Evolutionary conservation across 345 rosid species (phyloP).

Genomic region (Salix brachista): DNA sequence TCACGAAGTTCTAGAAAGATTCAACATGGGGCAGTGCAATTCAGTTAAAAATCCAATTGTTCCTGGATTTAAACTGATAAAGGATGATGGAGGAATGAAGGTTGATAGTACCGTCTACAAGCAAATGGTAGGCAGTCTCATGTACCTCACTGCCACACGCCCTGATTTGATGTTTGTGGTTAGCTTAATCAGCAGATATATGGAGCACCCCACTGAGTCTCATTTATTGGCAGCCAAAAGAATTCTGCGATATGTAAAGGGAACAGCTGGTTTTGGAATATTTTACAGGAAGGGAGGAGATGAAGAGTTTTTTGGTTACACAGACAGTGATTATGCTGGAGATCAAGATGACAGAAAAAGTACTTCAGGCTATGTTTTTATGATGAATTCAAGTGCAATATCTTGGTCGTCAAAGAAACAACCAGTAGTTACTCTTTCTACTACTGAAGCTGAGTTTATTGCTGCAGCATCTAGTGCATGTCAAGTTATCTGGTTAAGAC

Average conservation of each 20-base stretch:
- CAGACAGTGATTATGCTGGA: constrained; percentile 3
- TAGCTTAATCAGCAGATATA: neutral
- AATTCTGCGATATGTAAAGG: neutral
- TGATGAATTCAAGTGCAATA: neutral
- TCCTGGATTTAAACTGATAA: too few relatives aligned
- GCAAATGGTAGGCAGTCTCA: too few relatives aligned
- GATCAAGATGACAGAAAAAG: neutral
- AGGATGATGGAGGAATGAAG: too few relatives aligned
- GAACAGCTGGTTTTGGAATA: neutral
- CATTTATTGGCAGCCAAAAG: neutral
- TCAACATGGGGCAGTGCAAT: too few relatives aligned
- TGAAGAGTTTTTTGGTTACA: neutral
- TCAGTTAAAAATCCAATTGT: too few relatives aligned
- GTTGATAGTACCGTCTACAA: too few relatives aligned
- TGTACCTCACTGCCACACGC: too few relatives aligned
- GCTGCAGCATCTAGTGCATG: neutral
- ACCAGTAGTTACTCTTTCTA: neutral
- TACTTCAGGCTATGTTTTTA: neutral
- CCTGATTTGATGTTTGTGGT: too few relatives aligned
- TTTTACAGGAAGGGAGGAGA: neutral
- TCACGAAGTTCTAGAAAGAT: too few relatives aligned
- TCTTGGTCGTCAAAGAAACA: neutral
- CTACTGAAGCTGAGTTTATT: neutral
- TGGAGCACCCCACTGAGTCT: neutral
- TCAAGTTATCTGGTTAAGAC: neutral